A percentile compares a stretch with the other conserved stretches of the same genome.
Conservation (phyloP, 768 basidiomycete species). For the Melanogaster broomeanus region DNA sequence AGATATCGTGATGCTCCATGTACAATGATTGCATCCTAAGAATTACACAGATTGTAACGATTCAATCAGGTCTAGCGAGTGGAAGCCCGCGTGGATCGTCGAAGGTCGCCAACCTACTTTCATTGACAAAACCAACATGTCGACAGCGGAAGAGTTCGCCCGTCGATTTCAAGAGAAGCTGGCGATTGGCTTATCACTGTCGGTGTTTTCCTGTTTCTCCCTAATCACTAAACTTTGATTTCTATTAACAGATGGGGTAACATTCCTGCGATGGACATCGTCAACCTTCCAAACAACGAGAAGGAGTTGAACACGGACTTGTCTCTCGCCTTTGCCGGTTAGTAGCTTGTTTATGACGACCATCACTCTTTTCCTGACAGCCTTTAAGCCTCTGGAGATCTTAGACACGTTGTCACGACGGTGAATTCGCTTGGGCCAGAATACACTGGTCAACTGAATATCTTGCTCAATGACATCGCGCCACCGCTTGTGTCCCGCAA, state of each 20-base stretch:
- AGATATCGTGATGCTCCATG: not conserved
- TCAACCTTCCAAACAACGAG: slow-evolving; percentile 29
- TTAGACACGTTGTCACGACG: slow-evolving; percentile 44
- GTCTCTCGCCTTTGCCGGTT: slow-evolving; percentile 27
- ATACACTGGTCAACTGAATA: slow-evolving; percentile 40
- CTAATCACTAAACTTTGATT: not conserved
- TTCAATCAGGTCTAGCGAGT: slow-evolving; percentile 15
- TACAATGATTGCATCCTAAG: not conserved
- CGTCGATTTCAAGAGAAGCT: slow-evolving; percentile 24
- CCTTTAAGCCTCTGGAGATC: slow-evolving; percentile 48
- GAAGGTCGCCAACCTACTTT: slow-evolving; percentile 24
- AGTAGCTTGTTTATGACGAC: not conserved
- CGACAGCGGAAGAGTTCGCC: slow-evolving; percentile 11
- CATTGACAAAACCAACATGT: slow-evolving; percentile 3
- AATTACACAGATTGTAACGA: slow-evolving; percentile 23
- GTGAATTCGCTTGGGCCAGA: slow-evolving; percentile 43
- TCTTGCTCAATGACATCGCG: slow-evolving; percentile 45
- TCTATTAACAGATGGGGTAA: slow-evolving; percentile 33
- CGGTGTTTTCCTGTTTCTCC: not conserved
- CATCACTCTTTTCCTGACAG: not conserved
- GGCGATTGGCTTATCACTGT: slow-evolving; percentile 27
- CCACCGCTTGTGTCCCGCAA: slow-evolving; percentile 39
- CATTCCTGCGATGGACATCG: slow-evolving; percentile 34
- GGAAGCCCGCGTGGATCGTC: slow-evolving; percentile 24
- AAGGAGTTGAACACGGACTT: slow-evolving; percentile 17